Base-by-base conservation (phyloP, 1,284 basidiomycete species). In the Ceratobasidium sp. region DNA sequence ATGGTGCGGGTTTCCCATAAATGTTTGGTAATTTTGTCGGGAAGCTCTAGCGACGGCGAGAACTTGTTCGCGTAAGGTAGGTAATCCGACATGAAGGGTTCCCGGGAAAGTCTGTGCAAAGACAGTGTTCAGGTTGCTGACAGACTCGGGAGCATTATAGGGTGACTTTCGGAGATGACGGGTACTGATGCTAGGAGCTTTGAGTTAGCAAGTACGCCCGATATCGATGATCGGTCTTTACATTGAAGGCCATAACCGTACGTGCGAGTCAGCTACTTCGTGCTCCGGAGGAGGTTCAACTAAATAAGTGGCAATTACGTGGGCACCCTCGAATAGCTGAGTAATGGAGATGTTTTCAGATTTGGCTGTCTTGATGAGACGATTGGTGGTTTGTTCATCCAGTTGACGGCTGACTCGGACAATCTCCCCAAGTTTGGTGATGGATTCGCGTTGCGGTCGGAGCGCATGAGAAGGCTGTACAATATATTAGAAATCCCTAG, bases 91-190 rank as follows among this genome's bases (percentile, higher is more conserved):
- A 47, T 47, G 45, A 1, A 65, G 35, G n/a, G 31, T 49, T 27
- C n/a, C 32, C n/a, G 62, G 62, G 13, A 65, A 47, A 25, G 40
- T 25, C 2, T 52, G 47, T 22, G 49, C 20, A 43, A 65, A 65
- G 12, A 27, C 62, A 17, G 45, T 27, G 17, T 65, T 65, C 7
- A 65, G 27, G n/a, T 65, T 65, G 22, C 62, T 40, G 15, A 65
- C 38, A 6, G 27, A 38, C 29, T 65, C 62, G 6, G 40, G 62
- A 20, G 15, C 53, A 29, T 65, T 31, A 35, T 65, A 53, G 12
- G 62, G 62, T 34, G 62, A 35, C 13, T 52, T 35, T 10, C 62
- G 47, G 38, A 40, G 47, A 40, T 65, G 62, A n/a, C 62, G 62
- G 32, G 62, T 65, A 40, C 62, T 65, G 32, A 65, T 35, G 27